Evolutionary conservation across 495 filamentous ascomycete species (phyloP).

Genomic region (Aspergillus incahuasiensis): DNA sequence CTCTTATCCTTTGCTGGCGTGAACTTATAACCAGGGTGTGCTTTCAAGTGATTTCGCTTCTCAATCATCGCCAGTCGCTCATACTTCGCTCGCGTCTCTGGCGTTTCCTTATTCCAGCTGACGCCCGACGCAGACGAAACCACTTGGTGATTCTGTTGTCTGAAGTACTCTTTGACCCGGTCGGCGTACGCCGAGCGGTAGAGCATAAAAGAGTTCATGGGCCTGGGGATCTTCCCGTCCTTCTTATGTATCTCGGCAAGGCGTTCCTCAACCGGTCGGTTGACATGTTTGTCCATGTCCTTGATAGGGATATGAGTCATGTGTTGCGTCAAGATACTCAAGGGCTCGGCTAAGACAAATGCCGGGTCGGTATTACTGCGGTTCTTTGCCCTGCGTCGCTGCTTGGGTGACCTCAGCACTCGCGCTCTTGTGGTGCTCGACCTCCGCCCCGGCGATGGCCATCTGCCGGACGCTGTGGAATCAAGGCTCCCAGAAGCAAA

Average conservation of each 20-base stretch:
- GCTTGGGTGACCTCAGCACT: slow-evolving; percentile 4
- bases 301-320: slow-evolving; percentile 58
- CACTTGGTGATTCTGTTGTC: slow-evolving; percentile 90
- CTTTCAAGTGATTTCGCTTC: slow-evolving; percentile 75
- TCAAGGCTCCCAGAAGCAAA: slow-evolving; percentile 10
- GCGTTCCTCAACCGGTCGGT: slow-evolving; percentile 62
- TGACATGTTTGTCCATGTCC: slow-evolving; percentile 81
- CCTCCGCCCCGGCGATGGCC: slow-evolving; percentile 12
- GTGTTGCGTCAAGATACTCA: slow-evolving; percentile 74
- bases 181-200: slow-evolving; percentile 93
- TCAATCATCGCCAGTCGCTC: slow-evolving; percentile 77
- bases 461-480: background rate
- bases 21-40: slow-evolving; percentile 94
- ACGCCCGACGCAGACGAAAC: slow-evolving; percentile 79
- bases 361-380: slow-evolving; percentile 1
- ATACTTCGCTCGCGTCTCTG: slow-evolving; percentile 69
- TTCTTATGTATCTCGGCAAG: slow-evolving; percentile 62
- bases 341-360: slow-evolving; percentile 40
- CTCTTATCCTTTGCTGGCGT: slow-evolving; percentile 71
- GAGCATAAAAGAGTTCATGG: slow-evolving; percentile 99
- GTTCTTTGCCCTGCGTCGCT: slow-evolving; percentile 11
- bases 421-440: slow-evolving; percentile 1
- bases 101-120: slow-evolving; percentile 81
- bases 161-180: slow-evolving; percentile 73
- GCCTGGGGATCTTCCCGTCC: slow-evolving; percentile 79